Evolutionary conservation across 2,329 filamentous ascomycete genomes (phyloP).

Genomic region (Cytospora piceicola): DNA sequence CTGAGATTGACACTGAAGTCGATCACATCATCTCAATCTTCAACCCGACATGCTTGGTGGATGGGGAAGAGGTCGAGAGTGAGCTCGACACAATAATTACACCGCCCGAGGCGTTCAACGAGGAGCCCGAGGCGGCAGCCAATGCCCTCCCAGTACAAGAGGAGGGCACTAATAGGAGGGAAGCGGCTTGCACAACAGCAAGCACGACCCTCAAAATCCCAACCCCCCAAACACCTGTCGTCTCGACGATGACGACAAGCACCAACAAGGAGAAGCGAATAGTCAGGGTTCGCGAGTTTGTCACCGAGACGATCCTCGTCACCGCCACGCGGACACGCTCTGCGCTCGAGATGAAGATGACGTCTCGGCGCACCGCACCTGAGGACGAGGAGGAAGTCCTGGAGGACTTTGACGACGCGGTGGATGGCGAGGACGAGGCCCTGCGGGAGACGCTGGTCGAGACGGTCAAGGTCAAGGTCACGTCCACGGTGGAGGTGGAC

Average conservation of each 20-base stretch:
- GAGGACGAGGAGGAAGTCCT: neutral
- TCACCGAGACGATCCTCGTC: conserved; percentile 37
- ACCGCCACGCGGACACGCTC: conserved; percentile 28
- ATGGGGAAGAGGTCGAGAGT: neutral
- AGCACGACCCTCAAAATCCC: neutral
- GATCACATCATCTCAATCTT: neutral
- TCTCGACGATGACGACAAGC: neutral
- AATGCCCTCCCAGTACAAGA: neutral
- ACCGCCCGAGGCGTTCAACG: neutral
- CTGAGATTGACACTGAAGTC: conserved; percentile 3
- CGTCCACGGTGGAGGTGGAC: conserved; percentile 28
- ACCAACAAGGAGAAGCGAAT: neutral
- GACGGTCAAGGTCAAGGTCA: conserved; percentile 34
- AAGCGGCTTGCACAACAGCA: neutral
- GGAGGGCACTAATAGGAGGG: neutral
- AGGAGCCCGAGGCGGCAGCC: neutral
- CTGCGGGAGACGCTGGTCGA: conserved; percentile 19
- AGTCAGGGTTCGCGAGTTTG: conserved; percentile 31
- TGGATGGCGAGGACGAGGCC: neutral
- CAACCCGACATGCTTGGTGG: neutral
- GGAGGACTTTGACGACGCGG: neutral
- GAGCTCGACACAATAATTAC: neutral
- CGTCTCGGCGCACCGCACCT: neutral
- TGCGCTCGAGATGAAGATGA: neutral
- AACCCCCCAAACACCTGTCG: neutral